These are phyloP conservation scores for Ajuga chamaepitys DNA, from an alignment of 257 asterid species.

Conservation along the genomic window DNA sequence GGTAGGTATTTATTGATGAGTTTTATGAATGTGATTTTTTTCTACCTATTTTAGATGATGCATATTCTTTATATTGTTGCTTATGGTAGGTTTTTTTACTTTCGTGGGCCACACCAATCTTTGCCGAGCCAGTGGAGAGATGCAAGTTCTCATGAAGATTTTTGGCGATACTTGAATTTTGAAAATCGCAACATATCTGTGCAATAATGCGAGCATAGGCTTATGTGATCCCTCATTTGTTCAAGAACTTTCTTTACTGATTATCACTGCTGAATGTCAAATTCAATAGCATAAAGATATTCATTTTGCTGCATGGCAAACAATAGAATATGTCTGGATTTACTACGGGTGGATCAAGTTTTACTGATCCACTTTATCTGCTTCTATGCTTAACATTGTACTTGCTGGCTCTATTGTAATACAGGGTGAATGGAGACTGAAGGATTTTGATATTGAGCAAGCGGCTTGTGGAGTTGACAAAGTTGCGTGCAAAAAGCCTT, in stretches of 20 bases:
- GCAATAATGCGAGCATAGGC: conserved; percentile 60
- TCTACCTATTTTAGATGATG: neutral
- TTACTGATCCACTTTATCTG: neutral
- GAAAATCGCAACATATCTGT: conserved; percentile 60
- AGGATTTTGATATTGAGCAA: conserved; percentile 39
- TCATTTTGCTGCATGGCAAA: neutral
- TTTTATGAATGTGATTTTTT: neutral
- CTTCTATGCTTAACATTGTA: neutral
- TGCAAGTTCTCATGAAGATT: conserved; percentile 95
- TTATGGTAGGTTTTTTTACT: conserved; percentile 69
- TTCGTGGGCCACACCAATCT: conserved; percentile 85
- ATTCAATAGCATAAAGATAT: neutral
- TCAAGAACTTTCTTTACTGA: no score
- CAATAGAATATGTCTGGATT: neutral
- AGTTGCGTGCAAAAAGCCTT: conserved; percentile 8
- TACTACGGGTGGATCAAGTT: neutral
- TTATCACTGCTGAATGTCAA: neutral
- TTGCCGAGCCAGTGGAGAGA: conserved; percentile 99
- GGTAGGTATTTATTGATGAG: conserved; percentile 43
- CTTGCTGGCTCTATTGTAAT: neutral
- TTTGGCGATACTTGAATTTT: conserved; percentile 89
- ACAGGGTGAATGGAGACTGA: conserved; percentile 22
- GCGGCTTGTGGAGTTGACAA: conserved; percentile 42
- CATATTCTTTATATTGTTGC: neutral
- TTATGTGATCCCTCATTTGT: neutral